These are phyloP conservation scores for Podaxis sp. DNA, from an alignment of 768 basidiomycete genomes.

Conservation along the genomic window DNA sequence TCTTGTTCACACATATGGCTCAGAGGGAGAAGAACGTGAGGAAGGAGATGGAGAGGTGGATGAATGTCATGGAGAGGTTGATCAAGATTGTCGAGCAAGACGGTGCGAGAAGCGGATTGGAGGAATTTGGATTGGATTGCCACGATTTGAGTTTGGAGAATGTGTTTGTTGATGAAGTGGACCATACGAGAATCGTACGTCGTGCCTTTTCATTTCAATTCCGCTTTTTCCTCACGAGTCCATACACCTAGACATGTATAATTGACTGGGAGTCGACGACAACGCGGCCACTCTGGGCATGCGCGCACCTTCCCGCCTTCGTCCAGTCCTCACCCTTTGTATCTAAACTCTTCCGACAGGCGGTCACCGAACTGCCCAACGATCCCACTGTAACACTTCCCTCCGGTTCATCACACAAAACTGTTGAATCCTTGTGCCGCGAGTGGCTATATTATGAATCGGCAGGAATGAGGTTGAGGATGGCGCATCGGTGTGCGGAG, in stretches of 20 bases:
- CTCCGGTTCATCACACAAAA: constrained; percentile 19
- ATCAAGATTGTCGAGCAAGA: constrained; percentile 30
- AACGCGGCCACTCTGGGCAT: constrained; percentile 81
- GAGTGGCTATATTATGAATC: constrained; percentile 80
- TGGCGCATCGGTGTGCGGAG: constrained; percentile 79
- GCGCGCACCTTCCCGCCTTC: constrained; percentile 79
- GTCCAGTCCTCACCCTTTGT: constrained; percentile 78
- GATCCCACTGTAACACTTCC: constrained; percentile 24
- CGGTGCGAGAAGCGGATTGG: constrained; percentile 32
- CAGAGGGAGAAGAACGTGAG: constrained; percentile 62
- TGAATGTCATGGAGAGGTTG: constrained; percentile 63
- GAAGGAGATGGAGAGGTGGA: constrained; percentile 74
- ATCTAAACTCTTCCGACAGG: constrained; percentile 66
- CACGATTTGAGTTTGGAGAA: constrained; percentile 88
- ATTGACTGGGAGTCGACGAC: constrained; percentile 95
- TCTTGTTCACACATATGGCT: constrained; percentile 69
- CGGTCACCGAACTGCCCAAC: constrained; percentile 50
- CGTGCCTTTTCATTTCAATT: constrained; percentile 8
- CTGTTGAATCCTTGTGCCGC: constrained; percentile 42
- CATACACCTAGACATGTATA: constrained; percentile 63
- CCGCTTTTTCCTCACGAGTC: not conserved
- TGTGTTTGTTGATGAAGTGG: constrained; percentile 73
- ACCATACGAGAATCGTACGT: constrained; percentile 72
- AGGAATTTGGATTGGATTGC: constrained; percentile 79
- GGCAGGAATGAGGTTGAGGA: constrained; percentile 61